Base-by-base conservation (phyloP, 208 protist species). In the Leishmania major region DNA sequence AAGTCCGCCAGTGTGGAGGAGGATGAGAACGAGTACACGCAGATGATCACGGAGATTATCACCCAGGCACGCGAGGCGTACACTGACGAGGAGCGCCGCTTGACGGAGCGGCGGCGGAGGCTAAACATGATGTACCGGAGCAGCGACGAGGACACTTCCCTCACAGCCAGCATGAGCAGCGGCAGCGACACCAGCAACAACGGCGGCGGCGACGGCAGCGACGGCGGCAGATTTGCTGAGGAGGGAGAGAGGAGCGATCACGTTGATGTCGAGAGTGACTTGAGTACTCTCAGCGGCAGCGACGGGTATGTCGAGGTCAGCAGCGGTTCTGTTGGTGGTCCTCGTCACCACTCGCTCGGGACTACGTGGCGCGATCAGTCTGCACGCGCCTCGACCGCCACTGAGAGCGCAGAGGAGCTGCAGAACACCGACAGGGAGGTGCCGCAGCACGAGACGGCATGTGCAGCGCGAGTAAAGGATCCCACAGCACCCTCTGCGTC, bases 31-130 rank as follows among this genome's bases (percentile, higher is more conserved):
- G 83, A 90, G 78, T 81, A 87, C 70, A 81, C 80, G 80, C 76
- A 84, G 37, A 89, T 79, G 75, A 79, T 89, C 49, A 80, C 84
- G 5, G 85, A 89, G 25, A 89, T 89, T 10, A 86, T 89, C 57
- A 84, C 81, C 1, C 69, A 81, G 66, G 85, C 85, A 17, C 85
- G 85, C 2, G 79, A 89, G 81, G 83, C 83, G 40, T 86, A 86
- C 78, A 86, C 83, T 3, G 83, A 86, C 28, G 83, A 86, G 66
- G 83, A 86, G 78, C 71, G 83, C 7, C 72, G 69, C 45, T 80
- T 86, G 83, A 86, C 83, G 78, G 78, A 86, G 83, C 83, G 75
- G 72, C 78, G 70, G 74, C 83, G 78, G 17, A 57, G 28, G 7
- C 78, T 43, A 13, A 79, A 82, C 83, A 57, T 70, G 25, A 31